Percentiles rank a stretch among this genome's conserved stretches.
Evolutionary conservation across 352 stramenopile genomes (phyloP).

Genomic region (Phytophthora syringae): DNA sequence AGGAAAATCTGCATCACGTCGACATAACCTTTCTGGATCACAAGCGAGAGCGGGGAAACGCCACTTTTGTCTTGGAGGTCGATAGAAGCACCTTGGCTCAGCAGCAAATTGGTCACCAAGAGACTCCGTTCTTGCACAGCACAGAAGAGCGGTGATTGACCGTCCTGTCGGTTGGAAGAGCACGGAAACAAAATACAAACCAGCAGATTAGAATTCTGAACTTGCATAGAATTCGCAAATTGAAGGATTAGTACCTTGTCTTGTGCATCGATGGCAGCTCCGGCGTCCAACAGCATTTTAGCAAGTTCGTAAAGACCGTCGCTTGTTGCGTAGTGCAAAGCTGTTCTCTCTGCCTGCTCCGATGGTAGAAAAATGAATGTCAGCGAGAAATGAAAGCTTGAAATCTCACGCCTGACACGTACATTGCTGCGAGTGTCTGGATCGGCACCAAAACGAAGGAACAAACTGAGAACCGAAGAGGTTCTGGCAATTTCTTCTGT

Average conservation of each 20-base stretch:
- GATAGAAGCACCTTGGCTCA: constrained; percentile 14
- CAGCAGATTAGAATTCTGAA: neutral
- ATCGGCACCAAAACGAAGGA: constrained; percentile 2
- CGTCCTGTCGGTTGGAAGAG: constrained; percentile 5
- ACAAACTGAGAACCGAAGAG: neutral
- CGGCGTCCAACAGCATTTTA: constrained; percentile 6
- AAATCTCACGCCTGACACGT: neutral
- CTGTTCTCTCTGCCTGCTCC: constrained; percentile 9
- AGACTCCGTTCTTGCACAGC: constrained; percentile 15
- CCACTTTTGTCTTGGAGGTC: constrained; percentile 16
- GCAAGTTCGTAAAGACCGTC: constrained; percentile 14
- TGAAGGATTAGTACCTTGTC: constrained; percentile 3
- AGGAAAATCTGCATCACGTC: constrained; percentile 22
- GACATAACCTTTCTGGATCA: constrained; percentile 10
- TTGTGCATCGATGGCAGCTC: constrained; percentile 6
- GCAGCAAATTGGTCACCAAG: constrained; percentile 16
- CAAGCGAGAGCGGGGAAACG: constrained; percentile 11
- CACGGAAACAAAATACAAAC: neutral
- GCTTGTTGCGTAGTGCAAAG: constrained; percentile 11
- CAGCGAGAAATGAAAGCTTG: neutral
- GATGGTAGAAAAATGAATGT: neutral
- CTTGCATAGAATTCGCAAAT: neutral
- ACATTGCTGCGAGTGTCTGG: constrained; percentile 12
- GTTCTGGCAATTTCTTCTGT: constrained; percentile 1
- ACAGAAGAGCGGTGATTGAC: constrained; percentile 11